Evolutionary conservation across 2,329 filamentous ascomycete species (phyloP).

Genomic region (Piedraia hortae): DNA sequence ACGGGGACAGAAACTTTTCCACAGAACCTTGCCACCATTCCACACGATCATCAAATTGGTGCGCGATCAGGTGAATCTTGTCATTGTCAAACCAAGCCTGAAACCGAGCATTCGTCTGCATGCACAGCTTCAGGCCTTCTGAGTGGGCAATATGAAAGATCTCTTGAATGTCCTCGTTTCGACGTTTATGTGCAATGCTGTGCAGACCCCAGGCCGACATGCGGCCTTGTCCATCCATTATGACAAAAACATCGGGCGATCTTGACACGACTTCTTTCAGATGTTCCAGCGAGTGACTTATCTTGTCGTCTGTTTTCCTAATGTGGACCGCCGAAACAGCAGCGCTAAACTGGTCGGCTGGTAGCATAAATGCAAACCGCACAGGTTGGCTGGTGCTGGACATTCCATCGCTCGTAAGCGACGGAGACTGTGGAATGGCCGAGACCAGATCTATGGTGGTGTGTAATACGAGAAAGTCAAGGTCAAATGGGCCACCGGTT

Average conservation of each 20-base stretch:
- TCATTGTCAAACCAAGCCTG: conserved; percentile 9
- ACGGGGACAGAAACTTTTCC: conserved; percentile 52
- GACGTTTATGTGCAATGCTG: conserved; percentile 46
- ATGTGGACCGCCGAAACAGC: conserved; percentile 31
- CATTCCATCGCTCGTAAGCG: conserved; percentile 20
- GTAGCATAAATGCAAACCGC: conserved; percentile 55
- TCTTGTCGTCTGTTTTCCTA: conserved; percentile 13
- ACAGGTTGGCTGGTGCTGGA: conserved; percentile 15
- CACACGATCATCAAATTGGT: conserved; percentile 65
- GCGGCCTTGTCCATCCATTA: conserved; percentile 55
- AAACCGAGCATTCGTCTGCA: conserved; percentile 5
- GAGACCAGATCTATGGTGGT: conserved; percentile 48
- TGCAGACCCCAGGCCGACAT: conserved; percentile 88
- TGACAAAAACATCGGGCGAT: conserved; percentile 63
- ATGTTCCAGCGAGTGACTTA: conserved; percentile 52
- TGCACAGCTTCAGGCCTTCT: conserved; percentile 21
- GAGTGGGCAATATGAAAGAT: conserved; percentile 74
- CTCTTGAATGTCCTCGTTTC: conserved; percentile 20
- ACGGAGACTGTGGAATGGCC: conserved; percentile 25
- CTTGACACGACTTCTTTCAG: conserved; percentile 65
- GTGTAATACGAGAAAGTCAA: conserved; percentile 53
- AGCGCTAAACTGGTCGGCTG: conserved; percentile 49
- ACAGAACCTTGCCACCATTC: conserved; percentile 56
- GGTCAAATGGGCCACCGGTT: conserved; percentile 39
- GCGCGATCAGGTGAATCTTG: conserved; percentile 31